phyloP scores from a whole-genome alignment of 805 yeast species.

The Schwanniomyces sp. region DNA sequence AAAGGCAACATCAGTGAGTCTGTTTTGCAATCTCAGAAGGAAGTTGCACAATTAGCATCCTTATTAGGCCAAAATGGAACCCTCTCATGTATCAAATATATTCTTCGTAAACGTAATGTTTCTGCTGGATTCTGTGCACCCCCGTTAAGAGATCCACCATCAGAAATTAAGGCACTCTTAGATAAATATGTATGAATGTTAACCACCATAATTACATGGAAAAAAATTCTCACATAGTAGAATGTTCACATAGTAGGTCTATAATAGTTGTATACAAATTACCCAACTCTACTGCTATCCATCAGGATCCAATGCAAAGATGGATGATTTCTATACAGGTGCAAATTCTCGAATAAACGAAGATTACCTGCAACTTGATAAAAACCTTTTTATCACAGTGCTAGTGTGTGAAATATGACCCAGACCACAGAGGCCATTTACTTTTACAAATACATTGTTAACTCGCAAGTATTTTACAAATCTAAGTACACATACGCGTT shows the following conservation, averaged over 20 bases:
- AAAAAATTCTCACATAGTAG: no score
- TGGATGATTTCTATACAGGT: not conserved
- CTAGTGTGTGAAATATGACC: not conserved
- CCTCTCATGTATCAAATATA: slow-evolving; percentile 1
- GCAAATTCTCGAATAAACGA: not conserved
- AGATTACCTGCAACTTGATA: no score
- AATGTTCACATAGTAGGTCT: no score
- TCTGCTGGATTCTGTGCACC: slow-evolving; percentile 1
- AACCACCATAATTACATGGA: no score
- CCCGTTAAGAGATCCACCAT: slow-evolving; percentile 1
- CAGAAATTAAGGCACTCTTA: not conserved
- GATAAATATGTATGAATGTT: not conserved
- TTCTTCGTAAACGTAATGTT: not conserved
- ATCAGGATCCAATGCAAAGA: no score
- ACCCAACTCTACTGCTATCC: no score
- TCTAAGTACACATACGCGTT: slow-evolving; percentile 74
- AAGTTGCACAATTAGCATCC: not conserved
- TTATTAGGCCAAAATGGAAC: not conserved
- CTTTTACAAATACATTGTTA: slow-evolving; percentile 56
- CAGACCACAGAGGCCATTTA: slow-evolving; percentile 24
- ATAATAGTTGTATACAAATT: no score
- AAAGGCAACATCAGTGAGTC: not conserved
- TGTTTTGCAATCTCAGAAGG: not conserved
- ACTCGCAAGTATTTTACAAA: slow-evolving; percentile 56
- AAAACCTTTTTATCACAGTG: no score